Evolutionary conservation across 768 basidiomycete genomes (phyloP).

Genomic region (Xanthoconium purpureum): DNA sequence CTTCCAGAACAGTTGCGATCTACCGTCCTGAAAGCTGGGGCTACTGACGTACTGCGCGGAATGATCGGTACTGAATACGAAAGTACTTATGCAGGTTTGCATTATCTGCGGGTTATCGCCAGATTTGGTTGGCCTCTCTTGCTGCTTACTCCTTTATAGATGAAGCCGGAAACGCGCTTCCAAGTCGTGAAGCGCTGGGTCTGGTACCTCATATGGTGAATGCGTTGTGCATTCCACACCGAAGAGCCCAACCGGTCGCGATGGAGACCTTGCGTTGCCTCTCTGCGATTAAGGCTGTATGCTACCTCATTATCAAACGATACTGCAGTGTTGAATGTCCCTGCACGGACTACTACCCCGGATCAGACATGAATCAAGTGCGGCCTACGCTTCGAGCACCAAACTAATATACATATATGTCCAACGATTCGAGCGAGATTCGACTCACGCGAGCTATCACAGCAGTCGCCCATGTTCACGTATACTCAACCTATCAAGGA

Average conservation of each 20-base stretch:
- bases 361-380: too few relatives aligned
- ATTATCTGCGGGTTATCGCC: constrained; percentile 23
- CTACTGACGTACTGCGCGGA: constrained; percentile 9
- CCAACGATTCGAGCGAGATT: too few relatives aligned
- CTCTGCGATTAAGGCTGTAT: too few relatives aligned
- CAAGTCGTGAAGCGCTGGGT: background rate
- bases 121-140: constrained; percentile 14
- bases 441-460: too few relatives aligned
- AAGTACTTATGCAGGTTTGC: constrained; percentile 16
- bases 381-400: too few relatives aligned
- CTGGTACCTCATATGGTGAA: constrained; percentile 15
- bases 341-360: too few relatives aligned
- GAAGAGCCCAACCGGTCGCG: constrained; percentile 16
- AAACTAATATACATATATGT: too few relatives aligned
- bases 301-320: too few relatives aligned
- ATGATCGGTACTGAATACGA: constrained; percentile 16
- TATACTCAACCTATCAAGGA: too few relatives aligned
- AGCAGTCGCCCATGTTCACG: too few relatives aligned
- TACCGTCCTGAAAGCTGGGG: constrained; percentile 12
- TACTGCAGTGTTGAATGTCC: too few relatives aligned
- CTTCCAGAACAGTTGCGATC: constrained; percentile 15
- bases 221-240: constrained; percentile 14
- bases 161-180: background rate
- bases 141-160: constrained; percentile 1
- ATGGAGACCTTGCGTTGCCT: constrained; percentile 11